phyloP scores from a whole-genome alignment of 306 rosid genomes.

The Trichosanthes truncata region DNA sequence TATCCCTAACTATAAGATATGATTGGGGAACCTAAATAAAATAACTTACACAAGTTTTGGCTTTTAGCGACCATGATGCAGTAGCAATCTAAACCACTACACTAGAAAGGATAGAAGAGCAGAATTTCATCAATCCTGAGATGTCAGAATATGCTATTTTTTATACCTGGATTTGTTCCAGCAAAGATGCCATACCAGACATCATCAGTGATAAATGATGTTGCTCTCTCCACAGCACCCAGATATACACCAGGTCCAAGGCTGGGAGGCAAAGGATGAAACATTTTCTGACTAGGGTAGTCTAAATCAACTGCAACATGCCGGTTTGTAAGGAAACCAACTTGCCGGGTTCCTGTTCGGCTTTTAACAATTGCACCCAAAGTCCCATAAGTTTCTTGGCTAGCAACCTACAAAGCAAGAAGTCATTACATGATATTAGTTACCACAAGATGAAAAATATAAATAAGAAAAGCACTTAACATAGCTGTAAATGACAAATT shows the following conservation, averaged over 20 bases:
- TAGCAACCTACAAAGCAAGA: constrained; percentile 72
- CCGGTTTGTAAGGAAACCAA: constrained; percentile 94
- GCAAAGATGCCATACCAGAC: constrained; percentile 98
- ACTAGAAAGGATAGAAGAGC: background rate
- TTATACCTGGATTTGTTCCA: constrained; percentile 95
- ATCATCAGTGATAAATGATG: constrained; percentile 93
- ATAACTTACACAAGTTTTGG: background rate
- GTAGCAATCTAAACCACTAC: background rate
- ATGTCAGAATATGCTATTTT: background rate
- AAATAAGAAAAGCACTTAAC: background rate
- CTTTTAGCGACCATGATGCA: background rate
- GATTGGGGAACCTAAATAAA: background rate
- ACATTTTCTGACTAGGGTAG: constrained; percentile 98
- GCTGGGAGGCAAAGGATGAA: constrained; percentile 97
- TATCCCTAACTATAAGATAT: background rate
- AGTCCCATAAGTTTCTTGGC: constrained; percentile 95
- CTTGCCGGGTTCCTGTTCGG: constrained; percentile 77
- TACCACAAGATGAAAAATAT: background rate
- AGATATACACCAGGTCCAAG: constrained; percentile 98
- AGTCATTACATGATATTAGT: constrained; percentile 5
- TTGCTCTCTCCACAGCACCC: constrained; percentile 99
- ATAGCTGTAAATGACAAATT: background rate
- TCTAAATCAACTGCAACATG: constrained; percentile 98
- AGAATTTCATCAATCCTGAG: background rate
- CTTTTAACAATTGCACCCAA: constrained; percentile 95